phyloP scores from a whole-genome alignment of 2,329 filamentous ascomycete species.

The Calycina marina region DNA sequence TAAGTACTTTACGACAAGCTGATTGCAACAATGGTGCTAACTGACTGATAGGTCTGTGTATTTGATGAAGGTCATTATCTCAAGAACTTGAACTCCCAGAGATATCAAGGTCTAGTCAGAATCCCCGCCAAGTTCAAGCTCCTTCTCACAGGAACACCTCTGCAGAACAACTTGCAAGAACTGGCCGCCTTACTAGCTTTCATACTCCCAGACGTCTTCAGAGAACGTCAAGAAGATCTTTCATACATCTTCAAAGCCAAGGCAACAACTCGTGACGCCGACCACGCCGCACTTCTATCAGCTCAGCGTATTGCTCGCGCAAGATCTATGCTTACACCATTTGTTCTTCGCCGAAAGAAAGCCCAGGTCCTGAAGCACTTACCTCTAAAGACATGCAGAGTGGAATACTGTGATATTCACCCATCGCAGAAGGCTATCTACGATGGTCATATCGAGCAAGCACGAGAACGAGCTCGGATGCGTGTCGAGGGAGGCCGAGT shows the following conservation, averaged over 20 bases:
- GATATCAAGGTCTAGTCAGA: conserved; percentile 64
- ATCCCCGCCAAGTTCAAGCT: conserved; percentile 75
- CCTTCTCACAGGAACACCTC: conserved; percentile 76
- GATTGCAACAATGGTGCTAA: conserved; percentile 3
- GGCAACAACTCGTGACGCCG: conserved; percentile 65
- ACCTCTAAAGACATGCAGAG: conserved; percentile 61
- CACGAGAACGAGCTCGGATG: conserved; percentile 41
- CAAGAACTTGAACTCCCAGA: conserved; percentile 73
- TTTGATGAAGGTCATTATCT: conserved; percentile 88
- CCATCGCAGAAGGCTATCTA: conserved; percentile 61
- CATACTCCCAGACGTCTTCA: conserved; percentile 76
- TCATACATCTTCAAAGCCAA: conserved; percentile 83
- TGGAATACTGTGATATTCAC: conserved; percentile 72
- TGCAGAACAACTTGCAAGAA: conserved; percentile 91
- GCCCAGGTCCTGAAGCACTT: conserved; percentile 77
- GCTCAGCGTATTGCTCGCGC: conserved; percentile 76
- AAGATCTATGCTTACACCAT: conserved; percentile 84
- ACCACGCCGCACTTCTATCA: conserved; percentile 72
- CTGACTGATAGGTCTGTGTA: conserved; percentile 30
- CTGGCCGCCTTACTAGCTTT: conserved; percentile 85
- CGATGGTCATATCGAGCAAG: conserved; percentile 48
- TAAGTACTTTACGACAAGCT: conserved; percentile 15
- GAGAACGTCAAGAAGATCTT: conserved; percentile 62
- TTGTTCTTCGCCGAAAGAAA: conserved; percentile 88
- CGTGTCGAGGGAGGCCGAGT: conserved; percentile 35